Evolutionary conservation across 1,284 basidiomycete genomes (phyloP), one percentile per base, ranked within the genome.

Genomic region (Coniferiporia sulphurascens): DNA sequence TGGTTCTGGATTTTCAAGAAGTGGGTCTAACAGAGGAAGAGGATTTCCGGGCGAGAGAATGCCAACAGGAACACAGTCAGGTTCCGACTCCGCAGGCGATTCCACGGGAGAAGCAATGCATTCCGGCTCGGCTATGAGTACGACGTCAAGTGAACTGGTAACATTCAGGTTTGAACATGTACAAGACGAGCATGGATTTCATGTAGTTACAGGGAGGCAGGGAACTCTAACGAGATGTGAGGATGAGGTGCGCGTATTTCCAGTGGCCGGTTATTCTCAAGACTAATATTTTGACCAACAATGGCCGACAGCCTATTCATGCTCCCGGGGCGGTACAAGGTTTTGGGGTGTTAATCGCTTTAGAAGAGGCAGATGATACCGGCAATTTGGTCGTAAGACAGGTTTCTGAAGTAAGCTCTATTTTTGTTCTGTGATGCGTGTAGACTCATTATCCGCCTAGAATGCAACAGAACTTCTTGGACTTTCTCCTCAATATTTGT

Each of bases 301-400:
- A 36, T 48, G n/a, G n/a, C 9, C 15, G 38, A 12, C 55, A 87
- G 85, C 92, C 92, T 0, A 95, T 96, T 55, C 84, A 86, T 9
- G 87, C 87, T 0, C 93, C 92, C 2, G 92, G 92, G 1, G 88
- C 92, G 0, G 83, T 95, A 0, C 93, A 96, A 73, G 86, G 86
- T 0, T 96, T 91, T 68, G 93, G 92, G 8, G 87, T 94, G 0
- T 78, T 95, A 15, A 80, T 95, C 52, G 90, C 84, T 0, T 74
- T 94, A 1, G 84, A 90, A 62, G 85, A 92, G 66, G 74, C 83
- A 34, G 74, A 80, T 10, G 83, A 88, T 1, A 74, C 75, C 2
- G 85, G 79, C 8, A 76, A 77, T 7, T 72, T 93, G 34, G 65
- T 80, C 1, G 88, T 95, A 15, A 80, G 87, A 9, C 93, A 94